Conservation (phyloP, 306 rosid species). For the Citrullus colocynthis region DNA sequence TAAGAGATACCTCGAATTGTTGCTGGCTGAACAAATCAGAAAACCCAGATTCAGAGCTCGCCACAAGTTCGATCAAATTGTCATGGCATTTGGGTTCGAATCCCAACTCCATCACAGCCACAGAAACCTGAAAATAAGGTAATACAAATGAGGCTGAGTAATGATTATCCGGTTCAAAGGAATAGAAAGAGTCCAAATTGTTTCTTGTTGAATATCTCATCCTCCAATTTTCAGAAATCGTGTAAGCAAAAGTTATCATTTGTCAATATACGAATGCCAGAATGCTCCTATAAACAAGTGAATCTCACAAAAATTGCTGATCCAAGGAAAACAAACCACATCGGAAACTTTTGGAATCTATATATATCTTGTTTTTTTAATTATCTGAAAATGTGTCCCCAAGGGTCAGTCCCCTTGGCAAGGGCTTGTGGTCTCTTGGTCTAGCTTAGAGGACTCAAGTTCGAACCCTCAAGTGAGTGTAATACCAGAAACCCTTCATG, state of each 20-base stretch:
- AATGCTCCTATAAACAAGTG: not conserved
- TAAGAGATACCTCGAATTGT: constrained; percentile 58
- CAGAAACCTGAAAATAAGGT: constrained; percentile 51
- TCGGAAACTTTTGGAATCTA: not conserved
- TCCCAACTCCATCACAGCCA: constrained; percentile 63
- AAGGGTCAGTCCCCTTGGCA: too few species aligned
- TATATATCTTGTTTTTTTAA: too few species aligned
- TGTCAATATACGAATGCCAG: not conserved
- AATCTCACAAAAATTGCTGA: not conserved
- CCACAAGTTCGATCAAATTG: constrained; percentile 63
- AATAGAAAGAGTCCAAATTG: not conserved
- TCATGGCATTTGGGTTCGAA: constrained; percentile 54
- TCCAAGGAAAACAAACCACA: not conserved
- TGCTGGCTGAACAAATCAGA: constrained; percentile 86
- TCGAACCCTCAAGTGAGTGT: too few species aligned
- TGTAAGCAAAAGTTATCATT: not conserved
- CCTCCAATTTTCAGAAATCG: not conserved
- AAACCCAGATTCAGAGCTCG: constrained; percentile 48
- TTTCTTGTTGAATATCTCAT: not conserved
- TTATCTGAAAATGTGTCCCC: too few species aligned
- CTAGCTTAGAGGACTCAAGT: too few species aligned
- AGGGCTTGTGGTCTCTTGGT: too few species aligned
- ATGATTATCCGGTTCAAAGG: not conserved
- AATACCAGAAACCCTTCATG: too few species aligned
- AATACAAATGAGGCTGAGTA: not conserved